Evolutionary conservation across 331 rosid species (phyloP).

Genomic region (Acacia pycnantha): DNA sequence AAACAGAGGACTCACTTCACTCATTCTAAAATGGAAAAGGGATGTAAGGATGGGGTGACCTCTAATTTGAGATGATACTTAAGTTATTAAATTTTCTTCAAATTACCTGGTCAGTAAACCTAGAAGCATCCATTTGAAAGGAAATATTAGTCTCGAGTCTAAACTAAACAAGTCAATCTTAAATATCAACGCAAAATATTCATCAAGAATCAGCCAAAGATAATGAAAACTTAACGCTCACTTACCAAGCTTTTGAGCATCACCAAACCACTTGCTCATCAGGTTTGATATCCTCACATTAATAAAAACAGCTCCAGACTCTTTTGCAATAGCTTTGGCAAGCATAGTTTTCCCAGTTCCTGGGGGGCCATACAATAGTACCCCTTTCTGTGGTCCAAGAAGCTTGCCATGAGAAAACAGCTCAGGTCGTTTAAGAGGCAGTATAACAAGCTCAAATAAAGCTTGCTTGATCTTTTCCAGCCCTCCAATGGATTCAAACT

Average conservation of each 20-base stretch:
- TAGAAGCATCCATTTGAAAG: neutral
- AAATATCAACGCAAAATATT: neutral
- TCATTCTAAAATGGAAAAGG: neutral
- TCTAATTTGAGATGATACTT: neutral
- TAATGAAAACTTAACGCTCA: neutral
- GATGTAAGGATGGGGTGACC: neutral
- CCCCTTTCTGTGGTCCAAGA: slow-evolving; percentile 95
- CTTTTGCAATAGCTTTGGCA: slow-evolving; percentile 98
- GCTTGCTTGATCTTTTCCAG: slow-evolving; percentile 78
- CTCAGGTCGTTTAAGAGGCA: slow-evolving; percentile 82
- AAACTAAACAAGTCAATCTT: slow-evolving; percentile 10
- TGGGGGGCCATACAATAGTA: slow-evolving; percentile 92
- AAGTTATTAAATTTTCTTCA: neutral
- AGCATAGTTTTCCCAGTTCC: slow-evolving; percentile 99
- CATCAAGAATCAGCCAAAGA: neutral
- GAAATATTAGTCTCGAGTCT: neutral
- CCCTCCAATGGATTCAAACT: slow-evolving; percentile 89
- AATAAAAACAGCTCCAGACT: slow-evolving; percentile 93
- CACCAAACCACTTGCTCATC: slow-evolving; percentile 99
- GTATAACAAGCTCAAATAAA: slow-evolving; percentile 87
- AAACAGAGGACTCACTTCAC: neutral
- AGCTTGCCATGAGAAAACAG: slow-evolving; percentile 89
- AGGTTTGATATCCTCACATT: slow-evolving; percentile 90
- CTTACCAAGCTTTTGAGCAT: slow-evolving; percentile 98
- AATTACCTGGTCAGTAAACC: neutral